A percentile compares a stretch with the other conserved stretches of the same genome.
These are phyloP conservation scores for Crithidia fasciculata DNA, from an alignment of 208 protist species.

Conservation along the genomic window DNA sequence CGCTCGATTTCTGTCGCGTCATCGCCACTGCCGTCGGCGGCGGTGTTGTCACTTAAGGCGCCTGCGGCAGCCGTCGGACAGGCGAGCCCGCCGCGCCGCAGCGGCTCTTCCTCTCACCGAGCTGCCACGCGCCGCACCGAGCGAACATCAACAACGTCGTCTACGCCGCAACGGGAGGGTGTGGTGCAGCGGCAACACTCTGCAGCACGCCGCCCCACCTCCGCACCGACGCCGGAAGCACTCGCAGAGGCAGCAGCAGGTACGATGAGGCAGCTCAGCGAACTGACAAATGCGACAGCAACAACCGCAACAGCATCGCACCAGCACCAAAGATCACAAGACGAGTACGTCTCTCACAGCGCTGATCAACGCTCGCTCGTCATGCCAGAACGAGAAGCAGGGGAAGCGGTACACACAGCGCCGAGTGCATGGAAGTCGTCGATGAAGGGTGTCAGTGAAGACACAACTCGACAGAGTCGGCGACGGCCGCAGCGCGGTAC, in stretches of 20 bases:
- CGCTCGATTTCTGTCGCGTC: background rate
- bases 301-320: slow-evolving; percentile 1
- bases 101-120: background rate
- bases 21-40: background rate
- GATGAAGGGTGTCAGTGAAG: background rate
- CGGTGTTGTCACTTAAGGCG: background rate
- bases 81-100: background rate
- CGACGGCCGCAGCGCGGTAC: slow-evolving; percentile 1
- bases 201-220: too few relatives aligned
- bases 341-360: too few relatives aligned
- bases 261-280: too few relatives aligned
- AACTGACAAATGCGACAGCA: slow-evolving; percentile 15
- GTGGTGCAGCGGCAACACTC: too few relatives aligned
- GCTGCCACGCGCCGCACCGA: background rate
- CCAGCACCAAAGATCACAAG: too few relatives aligned
- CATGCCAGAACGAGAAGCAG: background rate
- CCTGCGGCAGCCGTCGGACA: background rate
- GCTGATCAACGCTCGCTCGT: too few relatives aligned
- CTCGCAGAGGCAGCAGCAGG: too few relatives aligned
- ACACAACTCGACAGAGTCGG: background rate
- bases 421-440: too few relatives aligned
- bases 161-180: background rate
- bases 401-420: background rate
- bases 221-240: too few relatives aligned
- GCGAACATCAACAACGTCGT: background rate